Conservation (phyloP, 108 stramenopile genomes). For the Nitzschia sp. region DNA sequence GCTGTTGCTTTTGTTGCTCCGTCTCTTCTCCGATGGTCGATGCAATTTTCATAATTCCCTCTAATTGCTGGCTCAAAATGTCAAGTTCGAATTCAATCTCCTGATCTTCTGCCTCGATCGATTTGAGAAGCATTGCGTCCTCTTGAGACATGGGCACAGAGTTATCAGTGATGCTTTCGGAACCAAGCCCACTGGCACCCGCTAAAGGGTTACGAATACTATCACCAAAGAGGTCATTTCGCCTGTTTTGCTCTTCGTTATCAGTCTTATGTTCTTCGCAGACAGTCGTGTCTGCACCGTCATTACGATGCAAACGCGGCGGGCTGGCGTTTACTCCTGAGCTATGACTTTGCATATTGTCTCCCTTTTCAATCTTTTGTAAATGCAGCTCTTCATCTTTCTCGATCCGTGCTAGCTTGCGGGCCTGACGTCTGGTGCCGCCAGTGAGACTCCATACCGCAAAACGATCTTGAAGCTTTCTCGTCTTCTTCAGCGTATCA, state of each 20-base stretch:
- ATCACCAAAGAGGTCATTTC: neutral
- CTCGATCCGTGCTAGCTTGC: neutral
- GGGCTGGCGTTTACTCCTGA: too few species aligned
- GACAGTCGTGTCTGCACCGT: neutral
- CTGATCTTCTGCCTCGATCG: conserved; percentile 9
- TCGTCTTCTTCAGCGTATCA: conserved; percentile 13
- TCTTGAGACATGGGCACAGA: conserved; percentile 1
- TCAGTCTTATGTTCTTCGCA: neutral
- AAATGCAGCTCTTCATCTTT: neutral
- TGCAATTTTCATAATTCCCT: conserved; percentile 4
- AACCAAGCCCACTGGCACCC: neutral
- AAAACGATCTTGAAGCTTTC: conserved; percentile 12
- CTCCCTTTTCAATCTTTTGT: neutral
- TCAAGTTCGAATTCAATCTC: conserved; percentile 3
- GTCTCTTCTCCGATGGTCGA: neutral
- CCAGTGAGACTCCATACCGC: neutral
- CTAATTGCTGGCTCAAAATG: neutral
- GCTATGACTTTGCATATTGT: neutral
- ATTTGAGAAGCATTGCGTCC: neutral
- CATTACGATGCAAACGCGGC: too few species aligned
- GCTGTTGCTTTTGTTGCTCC: neutral
- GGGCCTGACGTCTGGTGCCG: conserved; percentile 7
- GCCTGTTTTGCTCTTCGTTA: neutral
- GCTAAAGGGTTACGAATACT: neutral
- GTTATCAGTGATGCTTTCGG: too few species aligned